These are phyloP conservation scores for Nothophytophthora sp. DNA, from an alignment of 352 stramenopile species.

Conservation along the genomic window DNA sequence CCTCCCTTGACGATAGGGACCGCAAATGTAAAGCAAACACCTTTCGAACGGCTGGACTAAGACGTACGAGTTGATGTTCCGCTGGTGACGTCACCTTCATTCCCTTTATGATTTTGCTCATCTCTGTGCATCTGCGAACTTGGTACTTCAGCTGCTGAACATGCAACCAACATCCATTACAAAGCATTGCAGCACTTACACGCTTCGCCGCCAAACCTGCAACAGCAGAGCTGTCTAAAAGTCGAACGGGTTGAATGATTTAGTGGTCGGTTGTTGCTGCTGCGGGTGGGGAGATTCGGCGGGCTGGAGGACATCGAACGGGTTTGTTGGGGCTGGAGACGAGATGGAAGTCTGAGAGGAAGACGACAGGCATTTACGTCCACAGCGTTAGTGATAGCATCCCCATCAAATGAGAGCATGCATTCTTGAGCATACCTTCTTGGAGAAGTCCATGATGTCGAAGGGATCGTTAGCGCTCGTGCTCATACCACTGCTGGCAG, in stretches of 20 bases:
- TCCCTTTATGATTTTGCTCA: too few species aligned
- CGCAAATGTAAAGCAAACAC: too few species aligned
- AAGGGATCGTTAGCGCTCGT: conserved; percentile 31
- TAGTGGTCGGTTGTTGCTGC: conserved; percentile 17
- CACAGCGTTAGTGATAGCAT: neutral
- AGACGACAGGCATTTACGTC: neutral
- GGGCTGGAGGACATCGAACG: conserved; percentile 30
- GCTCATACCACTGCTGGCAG: conserved; percentile 10
- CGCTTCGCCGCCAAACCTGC: neutral
- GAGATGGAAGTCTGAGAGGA: conserved; percentile 26
- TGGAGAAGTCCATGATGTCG: conserved; percentile 35
- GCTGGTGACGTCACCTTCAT: conserved; percentile 7
- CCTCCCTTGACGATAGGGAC: too few species aligned
- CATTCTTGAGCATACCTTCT: conserved; percentile 26
- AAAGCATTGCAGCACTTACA: neutral
- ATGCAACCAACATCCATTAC: conserved; percentile 4
- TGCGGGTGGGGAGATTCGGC: conserved; percentile 3
- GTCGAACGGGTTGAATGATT: conserved; percentile 59
- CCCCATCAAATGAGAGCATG: neutral
- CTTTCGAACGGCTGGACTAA: too few species aligned
- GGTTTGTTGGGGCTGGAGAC: conserved; percentile 20
- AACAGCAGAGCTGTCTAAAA: conserved; percentile 22
- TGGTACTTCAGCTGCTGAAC: too few species aligned
- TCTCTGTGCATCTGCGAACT: too few species aligned
- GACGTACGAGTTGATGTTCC: too few species aligned